A percentile compares a stretch with the other conserved stretches of the same genome.
These are phyloP conservation scores for Colletotrichum theobromicola DNA, from an alignment of 2,329 filamentous ascomycete genomes.

Conservation along the genomic window DNA sequence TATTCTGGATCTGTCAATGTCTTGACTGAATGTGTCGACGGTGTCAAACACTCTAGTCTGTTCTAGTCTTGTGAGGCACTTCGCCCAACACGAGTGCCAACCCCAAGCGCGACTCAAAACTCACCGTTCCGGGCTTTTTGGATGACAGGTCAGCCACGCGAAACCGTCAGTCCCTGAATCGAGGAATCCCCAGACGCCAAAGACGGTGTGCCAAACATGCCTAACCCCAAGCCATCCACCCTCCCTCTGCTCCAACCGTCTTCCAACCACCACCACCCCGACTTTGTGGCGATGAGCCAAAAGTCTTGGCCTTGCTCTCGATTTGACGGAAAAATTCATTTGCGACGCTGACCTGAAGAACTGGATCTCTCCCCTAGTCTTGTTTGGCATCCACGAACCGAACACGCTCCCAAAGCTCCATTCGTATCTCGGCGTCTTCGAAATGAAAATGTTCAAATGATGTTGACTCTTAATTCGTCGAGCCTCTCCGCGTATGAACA, in stretches of 20 bases:
- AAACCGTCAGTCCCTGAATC: background rate
- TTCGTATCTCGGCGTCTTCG: background rate
- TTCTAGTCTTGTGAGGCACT: background rate
- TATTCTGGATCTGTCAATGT: background rate
- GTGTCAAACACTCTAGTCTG: background rate
- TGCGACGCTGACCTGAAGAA: constrained; percentile 6
- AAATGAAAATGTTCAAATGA: background rate
- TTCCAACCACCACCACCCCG: background rate
- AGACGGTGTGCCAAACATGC: background rate
- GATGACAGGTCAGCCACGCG: background rate
- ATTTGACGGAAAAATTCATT: constrained; percentile 21
- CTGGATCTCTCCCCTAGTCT: background rate
- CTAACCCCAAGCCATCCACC: background rate
- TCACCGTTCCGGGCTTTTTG: background rate
- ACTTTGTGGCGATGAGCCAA: background rate
- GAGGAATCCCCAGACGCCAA: background rate
- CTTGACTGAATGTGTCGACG: background rate
- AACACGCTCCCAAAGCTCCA: background rate
- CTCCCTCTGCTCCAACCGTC: no score
- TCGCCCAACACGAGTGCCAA: background rate
- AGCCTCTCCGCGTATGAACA: background rate
- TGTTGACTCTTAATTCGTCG: background rate
- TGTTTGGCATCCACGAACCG: background rate
- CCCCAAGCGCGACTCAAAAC: background rate
- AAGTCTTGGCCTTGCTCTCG: constrained; percentile 1